phyloP scores from a whole-genome alignment of 228 moss, liverwort and hornwort genomes.

The Sphagnum fallax region DNA sequence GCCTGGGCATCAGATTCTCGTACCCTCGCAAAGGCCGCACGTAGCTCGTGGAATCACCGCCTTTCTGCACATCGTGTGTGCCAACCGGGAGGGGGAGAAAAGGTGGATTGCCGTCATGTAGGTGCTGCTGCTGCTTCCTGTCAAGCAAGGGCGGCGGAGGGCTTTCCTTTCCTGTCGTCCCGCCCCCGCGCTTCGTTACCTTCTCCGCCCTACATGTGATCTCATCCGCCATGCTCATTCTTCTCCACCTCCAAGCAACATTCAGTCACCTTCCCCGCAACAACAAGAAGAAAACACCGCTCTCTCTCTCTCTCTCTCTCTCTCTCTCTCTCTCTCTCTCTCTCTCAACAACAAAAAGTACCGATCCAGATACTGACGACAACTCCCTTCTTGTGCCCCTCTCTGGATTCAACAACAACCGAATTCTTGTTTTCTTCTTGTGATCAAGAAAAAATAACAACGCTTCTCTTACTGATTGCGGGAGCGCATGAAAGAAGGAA shows the following conservation, averaged over 20 bases:
- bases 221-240: conserved; percentile 25
- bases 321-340: too few relatives aligned
- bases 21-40: conserved; percentile 15
- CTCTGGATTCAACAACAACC: too few relatives aligned
- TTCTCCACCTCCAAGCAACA: background rate
- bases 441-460: too few relatives aligned
- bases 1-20: conserved; percentile 33
- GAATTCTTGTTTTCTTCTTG: too few relatives aligned
- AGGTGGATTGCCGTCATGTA: conserved; percentile 15
- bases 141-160: conserved; percentile 12
- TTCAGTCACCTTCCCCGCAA: too few relatives aligned
- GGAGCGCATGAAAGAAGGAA: too few relatives aligned
- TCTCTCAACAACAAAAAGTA: too few relatives aligned
- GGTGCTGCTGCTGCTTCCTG: conserved; percentile 12
- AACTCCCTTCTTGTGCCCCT: too few relatives aligned
- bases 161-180: conserved; percentile 32
- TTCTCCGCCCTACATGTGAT: conserved; percentile 41
- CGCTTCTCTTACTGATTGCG: too few relatives aligned
- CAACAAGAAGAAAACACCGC: too few relatives aligned
- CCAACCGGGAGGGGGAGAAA: conserved; percentile 16
- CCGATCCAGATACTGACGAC: too few relatives aligned
- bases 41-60: conserved; percentile 3
- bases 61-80: conserved; percentile 24
- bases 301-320: too few relatives aligned
- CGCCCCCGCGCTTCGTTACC: conserved; percentile 66